Evolutionary conservation across 164 flowering plant genomes (phyloP).

Genomic region (Sextonia rubra): DNA sequence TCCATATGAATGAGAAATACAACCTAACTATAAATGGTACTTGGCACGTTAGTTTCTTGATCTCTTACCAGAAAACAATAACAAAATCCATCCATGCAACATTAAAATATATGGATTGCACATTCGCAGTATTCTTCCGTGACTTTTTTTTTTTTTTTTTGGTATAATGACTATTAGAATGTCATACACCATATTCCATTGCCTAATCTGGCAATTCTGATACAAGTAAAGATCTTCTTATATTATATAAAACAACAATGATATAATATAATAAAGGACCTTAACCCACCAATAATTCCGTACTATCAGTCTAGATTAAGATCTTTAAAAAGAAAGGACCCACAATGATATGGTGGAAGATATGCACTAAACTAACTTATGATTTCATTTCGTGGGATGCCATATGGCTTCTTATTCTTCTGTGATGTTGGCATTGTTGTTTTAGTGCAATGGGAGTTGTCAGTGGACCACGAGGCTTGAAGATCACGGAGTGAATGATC

Average conservation of each 20-base stretch:
- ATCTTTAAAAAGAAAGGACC: too few relatives aligned
- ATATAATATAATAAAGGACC: too few relatives aligned
- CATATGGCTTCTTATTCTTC: background rate
- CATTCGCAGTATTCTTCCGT: background rate
- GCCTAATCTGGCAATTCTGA: background rate
- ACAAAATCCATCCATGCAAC: background rate
- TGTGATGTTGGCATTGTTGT: background rate
- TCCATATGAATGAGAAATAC: background rate
- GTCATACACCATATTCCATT: background rate
- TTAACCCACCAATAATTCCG: too few relatives aligned
- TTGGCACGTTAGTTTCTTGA: background rate
- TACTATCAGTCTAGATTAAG: background rate
- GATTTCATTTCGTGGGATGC: background rate
- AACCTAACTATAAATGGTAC: background rate
- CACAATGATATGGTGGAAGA: background rate
- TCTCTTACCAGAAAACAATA: background rate
- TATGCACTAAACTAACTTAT: background rate
- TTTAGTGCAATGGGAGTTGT: background rate
- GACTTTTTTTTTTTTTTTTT: too few relatives aligned
- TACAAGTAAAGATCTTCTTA: too few relatives aligned
- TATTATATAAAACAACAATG: too few relatives aligned
- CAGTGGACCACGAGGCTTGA: background rate
- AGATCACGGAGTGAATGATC: background rate
- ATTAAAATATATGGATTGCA: background rate
- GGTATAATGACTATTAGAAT: background rate